Base-by-base conservation (phyloP, 1,284 basidiomycete genomes). In the Ceratobasidium sp. region DNA sequence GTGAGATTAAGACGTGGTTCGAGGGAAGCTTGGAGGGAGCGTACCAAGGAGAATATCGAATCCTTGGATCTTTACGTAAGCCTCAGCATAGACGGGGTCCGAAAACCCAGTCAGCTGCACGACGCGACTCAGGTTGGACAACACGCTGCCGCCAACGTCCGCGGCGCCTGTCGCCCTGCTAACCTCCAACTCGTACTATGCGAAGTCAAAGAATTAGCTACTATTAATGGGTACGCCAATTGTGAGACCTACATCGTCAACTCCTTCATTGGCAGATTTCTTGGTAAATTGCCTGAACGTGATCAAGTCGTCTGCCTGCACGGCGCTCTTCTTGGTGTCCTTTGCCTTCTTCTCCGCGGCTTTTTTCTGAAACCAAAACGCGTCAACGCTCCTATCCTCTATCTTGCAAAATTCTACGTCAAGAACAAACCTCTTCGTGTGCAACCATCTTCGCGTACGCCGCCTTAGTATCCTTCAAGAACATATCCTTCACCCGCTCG, bases 101-200 rank as follows among this genome's bases (percentile, higher is more conserved):
- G 97, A 99, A 87, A 99, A 99, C 41, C 97, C 93, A 57, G 98
- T 99, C 53, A 99, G 90, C 82, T 99, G 97, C 11, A 97, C 93
- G 77, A 99, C 98, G 53, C 95, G 90, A 80, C 92, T 96, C 53
- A 99, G 88, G 83, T 98, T 98, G 19, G 96, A 98, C 82, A 98
- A 93, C 82, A 99, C 97, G 86, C 99, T 97, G 84, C 98, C 97
- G 72, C 92, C 91, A 17, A 91, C 86, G 77, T 97, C 95, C 4
- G 87, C 87, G 2, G 92, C 85, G 24, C 97, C 97, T 1, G 97
- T 99, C 2, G 97, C 98, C 64, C 93, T 90, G 33, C 91, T 93
- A 59, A 99, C 86, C 81, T 99, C 98, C 76, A 91, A 90, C 74
- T 94, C 94, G 79, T 94, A 95, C 93, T 98, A 80, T 22, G 9